Base-by-base conservation (phyloP, 306 rosid species). In the Corylus avellana region DNA sequence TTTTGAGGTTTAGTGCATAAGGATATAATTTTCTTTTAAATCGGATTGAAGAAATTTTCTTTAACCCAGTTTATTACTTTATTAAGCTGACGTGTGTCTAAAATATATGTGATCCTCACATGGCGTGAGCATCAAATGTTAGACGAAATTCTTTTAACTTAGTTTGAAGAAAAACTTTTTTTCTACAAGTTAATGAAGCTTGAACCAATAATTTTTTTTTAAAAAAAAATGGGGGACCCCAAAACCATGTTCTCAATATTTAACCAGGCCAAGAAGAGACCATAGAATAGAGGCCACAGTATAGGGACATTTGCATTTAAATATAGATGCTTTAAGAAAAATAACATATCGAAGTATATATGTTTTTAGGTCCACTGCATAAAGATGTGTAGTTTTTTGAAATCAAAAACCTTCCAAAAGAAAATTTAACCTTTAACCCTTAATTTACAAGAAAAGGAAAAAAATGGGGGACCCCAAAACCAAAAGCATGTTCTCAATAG, bases 301-400 rank as follows among this genome's bases (percentile, higher is more conserved):
- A 17, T 4, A 54, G 58, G 4, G 8, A 54, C 58, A 2, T 54
- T 16, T 54, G 20, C 11, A 54, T 54, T 54, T 3, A 22, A 22
- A 22, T 22, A 16, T 18, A 54, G 22, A 54, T 16, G 53, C 53
- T 49, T 49, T 49, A 49, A 49, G 3, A 49, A 11, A 49, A 4
- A 49, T 49, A 49, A 11, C 4, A 48, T 48, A 48, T 48, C 46
- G 18, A 14, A 50, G 55, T 50, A 50, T 22, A 22, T 22, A 22
- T 50, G 55, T 13, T 79, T 75, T 55, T 77, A 82, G 75, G 80
- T 79, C 74, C 82, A 77, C 49, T 83, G 79, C 67, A 77, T 74
- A 76, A 77, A 77, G 73, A 79, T 73, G 48, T 54, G 58, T 51
- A 50, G 32, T 12, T 68, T n/a, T 44, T 39, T 54, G 20, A 54